Evolutionary conservation across 2,329 filamentous ascomycete genomes (phyloP), one percentile per base, ranked within the genome.

Genomic region (Xylariaceae sp.): DNA sequence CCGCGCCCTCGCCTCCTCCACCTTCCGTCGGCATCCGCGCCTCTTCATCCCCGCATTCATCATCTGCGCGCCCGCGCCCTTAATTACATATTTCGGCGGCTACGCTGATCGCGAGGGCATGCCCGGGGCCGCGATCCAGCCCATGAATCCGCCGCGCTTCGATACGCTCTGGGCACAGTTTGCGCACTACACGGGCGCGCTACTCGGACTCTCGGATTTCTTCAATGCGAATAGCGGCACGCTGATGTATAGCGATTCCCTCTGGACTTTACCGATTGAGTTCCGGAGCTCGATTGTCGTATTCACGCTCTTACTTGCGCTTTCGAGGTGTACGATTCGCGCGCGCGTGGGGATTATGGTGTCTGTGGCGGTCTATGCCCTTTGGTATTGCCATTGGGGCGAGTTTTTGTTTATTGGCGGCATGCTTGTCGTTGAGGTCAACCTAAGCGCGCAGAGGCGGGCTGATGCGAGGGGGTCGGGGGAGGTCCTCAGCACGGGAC

Each of bases 241-340:
- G 1, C 67, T 62, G 61, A 39, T 53, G 13, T 75, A 75, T 60
- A 72, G 74, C 62, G 60, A 68, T 11, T 72, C 72, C 42, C 58
- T 74, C 13, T 75, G 74, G 74, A 76, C 74, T 1, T 63, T 75
- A 35, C 73, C 73, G 0, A 66, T 75, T 37, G 74, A 75, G 65
- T 75, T 74, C 57, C 68, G 68, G 52, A 67, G 70, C 63, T 74
- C 73, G 4, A 58, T 75, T n/a, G 64, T 73, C 9, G 53, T 75
- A 6, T 75, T 75, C 53, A 62, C 71, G 42, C 64, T 70, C 53
- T 63, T 74, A 18, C 64, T 73, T 2, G 72, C 71, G 1, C 68
- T 74, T 7, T 66, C 66, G n/a, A 63, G 67, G 11, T 63, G 64
- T 11, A 61, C 62, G 17, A 52, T 58, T 3, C 56, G 65, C 5